Evolutionary conservation across 2,329 filamentous ascomycete genomes (phyloP).

Genomic region (Aplosporella prunicola): DNA sequence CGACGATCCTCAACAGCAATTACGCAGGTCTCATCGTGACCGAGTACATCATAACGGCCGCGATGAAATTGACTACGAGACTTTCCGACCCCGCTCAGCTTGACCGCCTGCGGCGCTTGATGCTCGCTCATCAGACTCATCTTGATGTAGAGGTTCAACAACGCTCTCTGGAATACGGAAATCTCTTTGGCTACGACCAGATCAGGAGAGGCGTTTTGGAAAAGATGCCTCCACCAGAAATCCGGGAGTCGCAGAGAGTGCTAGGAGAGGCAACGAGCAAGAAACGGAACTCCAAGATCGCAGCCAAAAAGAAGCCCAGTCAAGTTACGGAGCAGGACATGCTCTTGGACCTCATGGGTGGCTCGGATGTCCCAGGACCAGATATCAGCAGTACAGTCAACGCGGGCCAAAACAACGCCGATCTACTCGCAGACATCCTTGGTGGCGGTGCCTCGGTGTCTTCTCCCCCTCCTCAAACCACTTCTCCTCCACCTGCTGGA

Average conservation of each 20-base stretch:
- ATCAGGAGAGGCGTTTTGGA: slow-evolving; percentile 85
- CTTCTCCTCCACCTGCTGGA: slow-evolving; percentile 25
- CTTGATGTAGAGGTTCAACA: slow-evolving; percentile 95
- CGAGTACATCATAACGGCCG: slow-evolving; percentile 89
- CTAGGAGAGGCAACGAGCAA: slow-evolving; percentile 62
- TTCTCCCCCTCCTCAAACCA: slow-evolving; percentile 36
- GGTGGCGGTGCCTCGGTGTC: slow-evolving; percentile 52
- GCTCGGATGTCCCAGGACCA: slow-evolving; percentile 53
- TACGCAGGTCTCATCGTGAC: slow-evolving; percentile 86
- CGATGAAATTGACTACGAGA: slow-evolving; percentile 90
- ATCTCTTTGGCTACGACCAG: slow-evolving; percentile 83
- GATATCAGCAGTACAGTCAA: slow-evolving; percentile 46
- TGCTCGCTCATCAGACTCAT: slow-evolving; percentile 71
- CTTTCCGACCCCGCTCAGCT: slow-evolving; percentile 76
- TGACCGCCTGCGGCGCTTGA: slow-evolving; percentile 70
- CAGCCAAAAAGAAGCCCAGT: slow-evolving; percentile 62
- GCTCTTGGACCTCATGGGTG: slow-evolving; percentile 85
- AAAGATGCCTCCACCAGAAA: slow-evolving; percentile 96
- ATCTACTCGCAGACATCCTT: slow-evolving; percentile 85
- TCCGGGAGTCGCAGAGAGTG: slow-evolving; percentile 88
- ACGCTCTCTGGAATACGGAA: slow-evolving; percentile 87
- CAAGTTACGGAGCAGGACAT: slow-evolving; percentile 89
- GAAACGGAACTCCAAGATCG: slow-evolving; percentile 43
- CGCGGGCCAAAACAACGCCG: slow-evolving; percentile 63
- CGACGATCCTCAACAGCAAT: slow-evolving; percentile 83